Conservation (phyloP, 2,329 filamentous ascomycete genomes). For the Trichoderma brevicompactum region DNA sequence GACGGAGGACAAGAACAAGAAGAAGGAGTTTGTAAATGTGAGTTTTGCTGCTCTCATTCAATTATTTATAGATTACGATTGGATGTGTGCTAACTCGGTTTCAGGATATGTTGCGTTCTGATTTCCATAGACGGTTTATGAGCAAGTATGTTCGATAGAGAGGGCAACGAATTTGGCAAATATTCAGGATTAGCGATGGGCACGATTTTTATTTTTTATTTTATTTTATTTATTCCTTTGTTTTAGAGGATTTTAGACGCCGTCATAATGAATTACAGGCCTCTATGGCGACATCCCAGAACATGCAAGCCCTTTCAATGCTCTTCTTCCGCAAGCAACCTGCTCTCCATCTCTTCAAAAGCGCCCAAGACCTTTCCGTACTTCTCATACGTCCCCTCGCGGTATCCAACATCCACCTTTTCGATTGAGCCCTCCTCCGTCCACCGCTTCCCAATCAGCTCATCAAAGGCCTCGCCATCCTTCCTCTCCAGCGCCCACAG, state of each 20-base stretch:
- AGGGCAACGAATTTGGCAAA: neutral
- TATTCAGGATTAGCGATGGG: conserved; percentile 19
- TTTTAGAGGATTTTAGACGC: conserved; percentile 33
- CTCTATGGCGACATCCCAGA: neutral
- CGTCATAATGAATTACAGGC: conserved; percentile 18
- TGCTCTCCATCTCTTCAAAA: conserved; percentile 75
- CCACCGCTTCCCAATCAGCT: conserved; percentile 83
- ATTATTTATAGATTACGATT: no score
- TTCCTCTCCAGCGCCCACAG: conserved; percentile 83
- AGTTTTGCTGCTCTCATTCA: conserved; percentile 40
- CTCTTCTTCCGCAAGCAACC: conserved; percentile 56
- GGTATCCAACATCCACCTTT: conserved; percentile 82
- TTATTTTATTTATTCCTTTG: neutral
- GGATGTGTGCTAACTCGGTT: neutral
- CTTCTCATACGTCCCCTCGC: conserved; percentile 70
- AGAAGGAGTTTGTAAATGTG: conserved; percentile 96
- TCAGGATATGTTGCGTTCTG: conserved; percentile 84
- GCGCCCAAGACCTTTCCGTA: conserved; percentile 79
- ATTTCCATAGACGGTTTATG: conserved; percentile 99
- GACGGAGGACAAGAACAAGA: conserved; percentile 85
- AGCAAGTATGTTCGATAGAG: conserved; percentile 64
- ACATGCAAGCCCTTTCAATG: neutral
- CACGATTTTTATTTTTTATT: conserved; percentile 3
- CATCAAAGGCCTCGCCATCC: conserved; percentile 78
- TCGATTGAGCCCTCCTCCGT: conserved; percentile 80